Base-by-base conservation (phyloP, 495 filamentous ascomycete genomes). In the Hypoxylon rickii region DNA sequence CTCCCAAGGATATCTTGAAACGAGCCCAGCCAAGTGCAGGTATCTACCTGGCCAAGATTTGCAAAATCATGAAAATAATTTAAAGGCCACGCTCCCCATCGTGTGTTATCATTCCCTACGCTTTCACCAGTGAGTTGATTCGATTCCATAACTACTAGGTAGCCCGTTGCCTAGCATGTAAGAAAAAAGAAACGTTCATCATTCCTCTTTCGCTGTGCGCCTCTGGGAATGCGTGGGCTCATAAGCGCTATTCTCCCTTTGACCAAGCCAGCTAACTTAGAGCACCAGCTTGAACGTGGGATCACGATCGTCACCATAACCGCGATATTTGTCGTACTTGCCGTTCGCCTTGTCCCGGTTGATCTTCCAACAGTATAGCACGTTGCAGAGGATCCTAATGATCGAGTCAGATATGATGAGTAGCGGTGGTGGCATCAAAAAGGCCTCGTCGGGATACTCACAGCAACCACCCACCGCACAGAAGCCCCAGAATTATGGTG, bases 241-340 rank as follows among this genome's bases (percentile, higher is more conserved):
- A 19, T 22, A 3, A 18, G 36, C 38, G 29, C 24, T 38, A n/a
- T 24, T 18, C 31, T 19, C 41, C 7, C 24, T 24, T 43, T n/a
- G 13, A 12, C 7, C n/a, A 40, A 29, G 20, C 5, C 12, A 17
- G n/a, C 18, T 29, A 22, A 34, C 13, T 72, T 70, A 88, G 41
- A 88, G 60, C 24, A 89, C 73, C 71, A 87, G 74, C 61, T 72
- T 81, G 57, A 89, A 89, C 2, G 73, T 69, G 0, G 86, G 86
- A 49, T 89, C 83, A 34, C 86, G 77, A 53, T 89, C 86, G 61
- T 89, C 86, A 2, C 80, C 81, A 46, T 68, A 83, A 2, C 81
- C 83, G 19, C 67, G 69, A 54, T 77, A 88, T 47, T 76, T 60
- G 21, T 79, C 79, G 55, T 87, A 86, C 49, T 86, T 87, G 12